Evolutionary conservation across 768 basidiomycete genomes (phyloP).

Genomic region (Boletellus sp.): DNA sequence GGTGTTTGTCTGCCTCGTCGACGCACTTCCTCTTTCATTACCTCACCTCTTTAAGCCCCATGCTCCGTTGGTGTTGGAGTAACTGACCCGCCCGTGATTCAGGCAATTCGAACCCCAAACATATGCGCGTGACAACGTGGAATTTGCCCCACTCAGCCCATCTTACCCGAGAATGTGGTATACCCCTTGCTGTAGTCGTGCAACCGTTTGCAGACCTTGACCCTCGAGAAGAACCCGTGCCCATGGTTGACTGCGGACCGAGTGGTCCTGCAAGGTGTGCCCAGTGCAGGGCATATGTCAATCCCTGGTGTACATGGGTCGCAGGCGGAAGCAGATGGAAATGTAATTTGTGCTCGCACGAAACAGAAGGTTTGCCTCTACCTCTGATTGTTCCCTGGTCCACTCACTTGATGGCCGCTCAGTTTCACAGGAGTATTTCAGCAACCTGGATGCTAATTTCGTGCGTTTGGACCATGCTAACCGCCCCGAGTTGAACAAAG

Average conservation of each 20-base stretch:
- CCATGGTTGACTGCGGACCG: conserved; percentile 67
- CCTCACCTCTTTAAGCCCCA: background rate
- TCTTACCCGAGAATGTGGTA: conserved; percentile 73
- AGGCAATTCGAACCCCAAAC: conserved; percentile 92
- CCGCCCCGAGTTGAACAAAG: conserved; percentile 83
- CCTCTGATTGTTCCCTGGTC: conserved; percentile 3
- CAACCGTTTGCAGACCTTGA: conserved; percentile 90
- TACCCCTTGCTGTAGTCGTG: conserved; percentile 81
- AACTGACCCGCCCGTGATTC: conserved; percentile 13
- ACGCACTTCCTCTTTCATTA: background rate
- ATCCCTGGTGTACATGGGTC: conserved; percentile 87
- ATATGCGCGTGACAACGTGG: conserved; percentile 87
- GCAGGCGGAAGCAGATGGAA: conserved; percentile 83
- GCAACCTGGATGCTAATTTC: conserved; percentile 71
- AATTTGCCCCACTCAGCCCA: conserved; percentile 78
- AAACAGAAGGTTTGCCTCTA: conserved; percentile 70
- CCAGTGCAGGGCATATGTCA: conserved; percentile 85
- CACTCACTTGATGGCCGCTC: conserved; percentile 2
- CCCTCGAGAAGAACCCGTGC: conserved; percentile 73
- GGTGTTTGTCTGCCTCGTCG: background rate
- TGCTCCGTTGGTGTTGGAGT: background rate
- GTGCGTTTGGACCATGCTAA: conserved; percentile 76
- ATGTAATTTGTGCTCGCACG: conserved; percentile 85
- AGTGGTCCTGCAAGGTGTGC: conserved; percentile 81
- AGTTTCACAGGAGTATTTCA: conserved; percentile 85